Base-by-base conservation (phyloP, 331 rosid genomes). In the Arachis monticola region DNA sequence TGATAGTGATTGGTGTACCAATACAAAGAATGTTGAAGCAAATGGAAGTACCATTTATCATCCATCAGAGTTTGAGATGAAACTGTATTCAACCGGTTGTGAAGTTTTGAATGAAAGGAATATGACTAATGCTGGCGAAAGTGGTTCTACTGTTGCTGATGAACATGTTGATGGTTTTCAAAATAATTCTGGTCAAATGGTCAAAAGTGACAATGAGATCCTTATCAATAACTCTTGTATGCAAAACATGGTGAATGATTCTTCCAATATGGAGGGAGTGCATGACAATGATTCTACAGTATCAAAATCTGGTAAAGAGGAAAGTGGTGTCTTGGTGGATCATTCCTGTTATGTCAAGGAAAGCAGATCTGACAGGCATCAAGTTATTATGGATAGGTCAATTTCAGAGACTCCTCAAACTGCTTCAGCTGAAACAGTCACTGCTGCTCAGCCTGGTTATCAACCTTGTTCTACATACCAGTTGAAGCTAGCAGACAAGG, bases 401-500 rank as follows among this genome's bases (percentile, higher is more conserved):
- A 76, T 71, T 68, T 48, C 76, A 65, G 88, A 79, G 63, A 59
- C 60, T 73, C 83, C 82, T 64, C 88, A 73, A 78, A 57, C 83
- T 82, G 67, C 58, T 51, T 47, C 59, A 10, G 40, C 80, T 30
- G 90, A 83, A 69, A 81, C 45, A 35, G 81, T 80, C 74, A 50
- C 85, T 68, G 48, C 80, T 79, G 70, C 72, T 62, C 83, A 64
- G 30, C 48, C 87, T 77, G 86, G 84, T 77, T 56, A 73, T 77
- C 89, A 80, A 69, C 77, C 84, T 59, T 63, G 60, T 78, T 69
- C 86, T 59, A 75, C 64, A 14, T 78, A 63, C 79, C 75, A 52
- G 67, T 57, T 78, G 80, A 88, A 83, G 80, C 73, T 87, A 78
- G 65, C 80, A 46, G 90, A 85, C 84, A 92, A 85, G 85, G 96